phyloP scores from a whole-genome alignment of 176 grass and related monocot species.

The Hordeum marinum region DNA sequence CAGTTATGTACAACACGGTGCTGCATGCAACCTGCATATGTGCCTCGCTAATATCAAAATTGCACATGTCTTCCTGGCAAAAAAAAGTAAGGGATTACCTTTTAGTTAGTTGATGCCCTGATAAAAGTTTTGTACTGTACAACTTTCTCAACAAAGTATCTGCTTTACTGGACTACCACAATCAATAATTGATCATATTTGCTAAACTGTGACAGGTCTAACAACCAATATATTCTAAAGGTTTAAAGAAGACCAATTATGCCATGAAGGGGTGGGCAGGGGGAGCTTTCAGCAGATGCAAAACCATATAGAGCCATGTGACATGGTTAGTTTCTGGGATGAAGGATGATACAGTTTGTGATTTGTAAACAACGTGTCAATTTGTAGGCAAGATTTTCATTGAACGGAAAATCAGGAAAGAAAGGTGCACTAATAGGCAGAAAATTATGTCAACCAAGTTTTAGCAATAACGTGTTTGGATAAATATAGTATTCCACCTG shows the following conservation, averaged over 20 bases:
- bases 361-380: not conserved
- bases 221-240: not conserved
- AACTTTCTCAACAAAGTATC: not conserved
- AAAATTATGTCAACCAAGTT: not conserved
- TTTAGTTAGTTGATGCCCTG: slow-evolving; percentile 2
- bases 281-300: not conserved
- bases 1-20: not conserved
- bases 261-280: not conserved
- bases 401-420: not conserved
- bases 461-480: slow-evolving; percentile 14
- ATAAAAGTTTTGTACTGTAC: not conserved
- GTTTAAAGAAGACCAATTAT: not conserved
- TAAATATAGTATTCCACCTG: not conserved
- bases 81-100: not conserved
- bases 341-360: not conserved
- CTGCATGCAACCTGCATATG: not conserved
- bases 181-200: not conserved
- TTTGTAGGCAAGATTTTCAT: not conserved
- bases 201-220: not conserved
- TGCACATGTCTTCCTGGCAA: slow-evolving; percentile 9
- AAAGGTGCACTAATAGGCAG: not conserved
- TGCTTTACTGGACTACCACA: not conserved
- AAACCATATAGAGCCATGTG: not conserved
- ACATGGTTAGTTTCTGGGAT: not conserved
- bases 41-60: not conserved